Percentiles rank a stretch among this genome's conserved stretches.
Conservation (phyloP, 2,329 filamentous ascomycete genomes). For the Leptographium flavum region DNA sequence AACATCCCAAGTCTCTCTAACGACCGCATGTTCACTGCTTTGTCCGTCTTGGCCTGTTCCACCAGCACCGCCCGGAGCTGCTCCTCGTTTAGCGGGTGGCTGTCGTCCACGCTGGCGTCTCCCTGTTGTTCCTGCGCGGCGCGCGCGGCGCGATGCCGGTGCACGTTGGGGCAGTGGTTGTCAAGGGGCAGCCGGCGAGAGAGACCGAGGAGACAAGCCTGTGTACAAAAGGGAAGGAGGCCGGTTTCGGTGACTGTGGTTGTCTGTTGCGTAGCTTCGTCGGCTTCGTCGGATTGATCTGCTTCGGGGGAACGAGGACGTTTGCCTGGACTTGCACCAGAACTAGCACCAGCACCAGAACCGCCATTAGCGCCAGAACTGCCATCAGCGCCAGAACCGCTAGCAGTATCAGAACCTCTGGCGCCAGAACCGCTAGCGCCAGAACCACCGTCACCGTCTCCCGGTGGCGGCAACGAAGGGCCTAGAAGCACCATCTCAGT, state of each 20-base stretch:
- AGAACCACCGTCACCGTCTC: background rate
- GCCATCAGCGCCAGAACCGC: too few species aligned
- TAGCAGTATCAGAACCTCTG: too few species aligned
- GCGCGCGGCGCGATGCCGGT: background rate
- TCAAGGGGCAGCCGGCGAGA: background rate
- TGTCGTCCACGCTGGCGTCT: too few species aligned
- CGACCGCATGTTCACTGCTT: background rate
- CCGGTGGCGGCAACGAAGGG: background rate
- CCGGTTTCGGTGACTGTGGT: background rate
- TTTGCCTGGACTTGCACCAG: too few species aligned
- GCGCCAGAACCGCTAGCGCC: too few species aligned
- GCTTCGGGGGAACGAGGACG: background rate
- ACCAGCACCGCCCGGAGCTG: background rate
- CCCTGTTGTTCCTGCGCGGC: too few species aligned
- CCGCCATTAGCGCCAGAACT: too few species aligned
- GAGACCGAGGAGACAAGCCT: background rate
- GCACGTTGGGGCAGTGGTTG: background rate
- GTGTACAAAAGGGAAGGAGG: background rate
- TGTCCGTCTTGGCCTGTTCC: background rate
- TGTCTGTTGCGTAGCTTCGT: background rate
- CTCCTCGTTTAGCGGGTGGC: background rate
- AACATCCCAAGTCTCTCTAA: background rate
- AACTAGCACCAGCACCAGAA: too few species aligned
- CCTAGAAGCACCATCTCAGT: background rate
- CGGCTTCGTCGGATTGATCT: background rate